A percentile compares a stretch with the other conserved stretches of the same genome.
These are phyloP conservation scores for Imleria badia DNA, from an alignment of 768 basidiomycete genomes.

Conservation along the genomic window DNA sequence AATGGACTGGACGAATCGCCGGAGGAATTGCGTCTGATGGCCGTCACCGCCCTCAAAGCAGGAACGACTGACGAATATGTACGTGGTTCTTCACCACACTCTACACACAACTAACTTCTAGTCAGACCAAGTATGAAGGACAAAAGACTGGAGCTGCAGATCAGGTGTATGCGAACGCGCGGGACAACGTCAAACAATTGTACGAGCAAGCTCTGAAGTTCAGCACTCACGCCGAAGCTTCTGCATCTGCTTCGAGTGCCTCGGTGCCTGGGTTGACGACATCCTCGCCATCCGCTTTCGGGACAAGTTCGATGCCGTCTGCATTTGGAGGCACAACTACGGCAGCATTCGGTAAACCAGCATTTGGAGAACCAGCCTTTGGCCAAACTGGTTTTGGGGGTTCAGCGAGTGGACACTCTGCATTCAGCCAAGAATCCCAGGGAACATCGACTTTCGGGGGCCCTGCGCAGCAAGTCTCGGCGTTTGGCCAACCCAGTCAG, in stretches of 20 bases:
- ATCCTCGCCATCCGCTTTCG: slow-evolving; percentile 41
- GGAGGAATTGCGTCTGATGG: slow-evolving; percentile 76
- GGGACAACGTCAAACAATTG: slow-evolving; percentile 46
- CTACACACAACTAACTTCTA: background rate
- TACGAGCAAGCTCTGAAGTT: slow-evolving; percentile 53
- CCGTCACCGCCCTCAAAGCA: slow-evolving; percentile 51
- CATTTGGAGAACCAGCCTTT: slow-evolving; percentile 42
- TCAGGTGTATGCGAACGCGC: slow-evolving; percentile 46
- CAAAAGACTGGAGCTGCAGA: slow-evolving; percentile 55
- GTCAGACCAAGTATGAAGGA: slow-evolving; percentile 58
- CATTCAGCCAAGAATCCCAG: slow-evolving; percentile 29
- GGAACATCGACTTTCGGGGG: slow-evolving; percentile 38
- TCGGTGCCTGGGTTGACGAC: slow-evolving; percentile 24
- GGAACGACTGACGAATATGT: slow-evolving; percentile 70
- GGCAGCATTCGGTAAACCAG: slow-evolving; percentile 24
- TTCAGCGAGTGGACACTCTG: slow-evolving; percentile 11
- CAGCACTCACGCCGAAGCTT: slow-evolving; percentile 28
- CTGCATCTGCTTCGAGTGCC: slow-evolving; percentile 7
- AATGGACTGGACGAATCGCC: slow-evolving; percentile 66
- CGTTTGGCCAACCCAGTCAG: slow-evolving; percentile 40
- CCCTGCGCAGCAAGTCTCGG: slow-evolving; percentile 30
- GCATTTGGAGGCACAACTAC: slow-evolving; percentile 33
- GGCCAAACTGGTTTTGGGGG: slow-evolving; percentile 35
- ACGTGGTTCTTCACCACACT: slow-evolving; percentile 26
- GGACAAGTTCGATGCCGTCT: slow-evolving; percentile 26